phyloP scores from a whole-genome alignment of 768 basidiomycete genomes.

The Dioszegia crocea region DNA sequence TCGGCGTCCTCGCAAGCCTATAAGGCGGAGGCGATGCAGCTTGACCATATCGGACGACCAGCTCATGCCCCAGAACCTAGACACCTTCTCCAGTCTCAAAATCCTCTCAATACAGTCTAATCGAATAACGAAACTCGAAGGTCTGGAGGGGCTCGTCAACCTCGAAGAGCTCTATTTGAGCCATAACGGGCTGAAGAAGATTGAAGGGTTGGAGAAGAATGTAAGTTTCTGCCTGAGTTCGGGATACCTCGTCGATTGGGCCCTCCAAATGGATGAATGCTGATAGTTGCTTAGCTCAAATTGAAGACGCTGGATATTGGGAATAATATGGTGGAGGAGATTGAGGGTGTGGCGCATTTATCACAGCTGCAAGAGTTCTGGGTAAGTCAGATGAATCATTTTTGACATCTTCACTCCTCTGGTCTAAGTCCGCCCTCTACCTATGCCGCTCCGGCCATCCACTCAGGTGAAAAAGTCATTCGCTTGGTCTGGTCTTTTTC shows the following conservation, averaged over 20 bases:
- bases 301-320: slow-evolving; percentile 83
- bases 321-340: slow-evolving; percentile 70
- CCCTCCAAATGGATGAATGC: background rate
- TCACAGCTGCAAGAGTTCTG: slow-evolving; percentile 82
- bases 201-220: slow-evolving; percentile 82
- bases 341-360: slow-evolving; percentile 80
- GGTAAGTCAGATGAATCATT: slow-evolving; percentile 59
- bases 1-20: no score
- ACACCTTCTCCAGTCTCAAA: slow-evolving; percentile 65
- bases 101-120: slow-evolving; percentile 86
- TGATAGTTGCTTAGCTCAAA: slow-evolving; percentile 53
- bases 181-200: slow-evolving; percentile 78
- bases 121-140: slow-evolving; percentile 80
- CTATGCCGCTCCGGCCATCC: background rate
- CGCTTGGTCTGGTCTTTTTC: no score
- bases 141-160: slow-evolving; percentile 64
- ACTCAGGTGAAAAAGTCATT: no score
- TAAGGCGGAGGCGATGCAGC: no score
- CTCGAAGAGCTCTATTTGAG: slow-evolving; percentile 89
- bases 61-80: slow-evolving; percentile 59
- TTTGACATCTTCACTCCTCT: background rate
- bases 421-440: no score
- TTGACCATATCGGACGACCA: background rate
- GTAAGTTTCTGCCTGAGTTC: no score
- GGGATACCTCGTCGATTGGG: background rate